Conservation (phyloP, 2,329 filamentous ascomycete genomes). For the Basipetospora chlamydospora region DNA sequence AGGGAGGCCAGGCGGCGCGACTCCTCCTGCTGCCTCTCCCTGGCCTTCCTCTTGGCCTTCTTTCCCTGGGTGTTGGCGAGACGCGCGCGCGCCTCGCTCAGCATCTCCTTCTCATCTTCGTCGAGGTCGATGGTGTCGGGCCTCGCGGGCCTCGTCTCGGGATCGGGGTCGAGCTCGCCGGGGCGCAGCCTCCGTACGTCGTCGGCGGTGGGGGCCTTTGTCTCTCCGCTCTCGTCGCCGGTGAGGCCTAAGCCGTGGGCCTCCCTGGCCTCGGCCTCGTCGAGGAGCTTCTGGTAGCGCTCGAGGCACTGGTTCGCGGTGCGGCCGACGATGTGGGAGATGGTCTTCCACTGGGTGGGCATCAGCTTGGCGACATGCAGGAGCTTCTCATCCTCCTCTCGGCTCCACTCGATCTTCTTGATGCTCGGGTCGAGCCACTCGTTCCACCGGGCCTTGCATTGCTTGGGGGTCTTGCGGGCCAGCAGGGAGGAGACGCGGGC, state of each 20-base stretch:
- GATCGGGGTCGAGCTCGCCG: constrained; percentile 92
- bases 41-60: constrained; percentile 94
- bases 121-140: constrained; percentile 97
- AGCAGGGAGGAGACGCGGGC: constrained; percentile 94
- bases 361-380: constrained; percentile 95
- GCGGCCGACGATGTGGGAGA: constrained; percentile 88
- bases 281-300: constrained; percentile 88
- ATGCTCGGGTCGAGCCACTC: constrained; percentile 98
- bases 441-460: constrained; percentile 96
- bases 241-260: constrained; percentile 70
- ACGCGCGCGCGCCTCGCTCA: constrained; percentile 91
- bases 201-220: constrained; percentile 76
- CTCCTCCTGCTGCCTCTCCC: constrained; percentile 90
- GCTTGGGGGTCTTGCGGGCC: constrained; percentile 93
- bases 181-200: constrained; percentile 80
- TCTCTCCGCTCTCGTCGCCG: constrained; percentile 76
- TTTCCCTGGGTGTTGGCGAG: constrained; percentile 97
- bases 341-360: constrained; percentile 98
- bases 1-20: constrained; percentile 77
- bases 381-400: constrained; percentile 96
- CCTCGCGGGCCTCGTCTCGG: constrained; percentile 86
- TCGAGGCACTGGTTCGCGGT: constrained; percentile 96
- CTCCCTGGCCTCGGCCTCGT: constrained; percentile 87
- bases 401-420: constrained; percentile 97
- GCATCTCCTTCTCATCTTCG: constrained; percentile 98